phyloP scores from a whole-genome alignment of 2,329 filamentous ascomycete species.

The Blastomyces parvus region DNA sequence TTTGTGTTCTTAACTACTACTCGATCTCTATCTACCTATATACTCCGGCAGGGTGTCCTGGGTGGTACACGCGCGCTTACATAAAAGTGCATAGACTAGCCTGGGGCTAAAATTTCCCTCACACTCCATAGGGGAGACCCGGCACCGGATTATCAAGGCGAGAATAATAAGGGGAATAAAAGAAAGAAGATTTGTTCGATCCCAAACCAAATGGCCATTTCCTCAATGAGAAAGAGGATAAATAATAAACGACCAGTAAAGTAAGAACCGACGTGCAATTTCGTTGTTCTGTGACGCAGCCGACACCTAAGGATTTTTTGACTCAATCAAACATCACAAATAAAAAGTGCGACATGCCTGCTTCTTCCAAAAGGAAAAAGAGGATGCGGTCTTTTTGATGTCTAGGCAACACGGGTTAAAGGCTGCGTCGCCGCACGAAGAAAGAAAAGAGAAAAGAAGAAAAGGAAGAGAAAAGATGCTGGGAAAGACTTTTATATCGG shows the following conservation, averaged over 20 bases:
- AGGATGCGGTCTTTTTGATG: conserved; percentile 25
- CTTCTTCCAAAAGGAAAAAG: background rate
- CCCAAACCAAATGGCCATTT: conserved; percentile 42
- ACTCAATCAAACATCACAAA: conserved; percentile 43
- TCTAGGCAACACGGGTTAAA: conserved; percentile 70
- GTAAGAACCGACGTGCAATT: conserved; percentile 60
- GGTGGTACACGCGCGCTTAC: background rate
- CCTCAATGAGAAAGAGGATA: conserved; percentile 28
- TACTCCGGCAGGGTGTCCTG: background rate
- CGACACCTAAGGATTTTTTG: conserved; percentile 53
- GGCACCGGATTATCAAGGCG: background rate
- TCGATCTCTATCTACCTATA: background rate
- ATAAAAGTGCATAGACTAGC: background rate
- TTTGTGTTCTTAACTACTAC: too few species aligned
- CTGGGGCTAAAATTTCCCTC: too few species aligned
- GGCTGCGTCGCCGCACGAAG: conserved; percentile 74
- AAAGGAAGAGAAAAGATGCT: conserved; percentile 12
- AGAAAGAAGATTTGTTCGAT: conserved; percentile 44
- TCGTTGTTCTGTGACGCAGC: conserved; percentile 66
- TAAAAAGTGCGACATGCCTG: background rate
- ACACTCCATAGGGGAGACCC: too few species aligned
- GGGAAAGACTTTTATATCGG: background rate
- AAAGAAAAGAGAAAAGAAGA: conserved; percentile 46
- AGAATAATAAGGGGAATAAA: conserved; percentile 1
- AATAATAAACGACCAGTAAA: conserved; percentile 40